A percentile compares a stretch with the other conserved stretches of the same genome.
phyloP scores from a whole-genome alignment of 164 flowering plant species.

The Platanus orientalis region DNA sequence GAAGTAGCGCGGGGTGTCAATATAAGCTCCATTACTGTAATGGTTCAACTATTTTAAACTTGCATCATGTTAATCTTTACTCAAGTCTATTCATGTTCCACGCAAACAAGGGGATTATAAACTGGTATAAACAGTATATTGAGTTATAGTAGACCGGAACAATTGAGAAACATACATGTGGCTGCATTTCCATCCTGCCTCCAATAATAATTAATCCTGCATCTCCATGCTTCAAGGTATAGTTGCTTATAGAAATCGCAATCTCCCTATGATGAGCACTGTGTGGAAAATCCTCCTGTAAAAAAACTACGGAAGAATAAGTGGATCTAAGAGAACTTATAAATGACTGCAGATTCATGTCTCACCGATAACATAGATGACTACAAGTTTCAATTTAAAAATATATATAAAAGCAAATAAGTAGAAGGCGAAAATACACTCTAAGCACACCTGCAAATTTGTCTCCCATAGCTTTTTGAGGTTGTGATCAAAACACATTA shows the following conservation, averaged over 20 bases:
- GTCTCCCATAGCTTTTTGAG: constrained; percentile 88
- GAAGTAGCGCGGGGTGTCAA: too few species aligned
- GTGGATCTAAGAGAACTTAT: constrained; percentile 7
- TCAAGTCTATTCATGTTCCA: neutral
- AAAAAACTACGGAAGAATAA: constrained; percentile 6
- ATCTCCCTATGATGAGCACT: constrained; percentile 62
- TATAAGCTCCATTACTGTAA: too few species aligned
- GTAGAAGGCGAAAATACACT: neutral
- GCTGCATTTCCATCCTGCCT: constrained; percentile 95
- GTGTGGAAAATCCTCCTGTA: constrained; percentile 79
- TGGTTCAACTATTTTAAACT: neutral
- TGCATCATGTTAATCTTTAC: neutral
- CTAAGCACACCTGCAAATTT: constrained; percentile 62
- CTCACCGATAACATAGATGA: neutral
- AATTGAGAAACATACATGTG: constrained; percentile 62
- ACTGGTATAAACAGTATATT: neutral
- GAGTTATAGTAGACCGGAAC: neutral
- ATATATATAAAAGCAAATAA: neutral
- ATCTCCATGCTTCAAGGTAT: constrained; percentile 88
- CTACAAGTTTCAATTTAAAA: neutral
- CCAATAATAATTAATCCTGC: constrained; percentile 90
- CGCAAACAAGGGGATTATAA: neutral
- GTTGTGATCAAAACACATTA: constrained; percentile 97
- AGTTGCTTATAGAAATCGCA: constrained; percentile 55
- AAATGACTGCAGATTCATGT: neutral